Conservation (phyloP, 2,329 filamentous ascomycete genomes). For the Talaromyces verruculosus region DNA sequence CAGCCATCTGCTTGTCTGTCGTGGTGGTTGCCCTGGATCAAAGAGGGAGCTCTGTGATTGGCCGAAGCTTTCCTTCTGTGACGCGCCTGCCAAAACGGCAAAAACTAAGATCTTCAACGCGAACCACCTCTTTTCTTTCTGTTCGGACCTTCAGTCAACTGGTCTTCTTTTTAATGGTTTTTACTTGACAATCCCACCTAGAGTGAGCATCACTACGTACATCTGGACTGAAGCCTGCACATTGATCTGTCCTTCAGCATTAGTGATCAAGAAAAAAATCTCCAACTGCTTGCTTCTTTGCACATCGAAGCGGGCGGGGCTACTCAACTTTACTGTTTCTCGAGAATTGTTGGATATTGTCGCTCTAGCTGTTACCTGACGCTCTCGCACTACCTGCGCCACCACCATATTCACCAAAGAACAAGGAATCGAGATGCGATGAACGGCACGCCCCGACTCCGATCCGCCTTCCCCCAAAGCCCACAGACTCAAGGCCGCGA, state of each 20-base stretch:
- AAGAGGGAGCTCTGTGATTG: conserved; percentile 25
- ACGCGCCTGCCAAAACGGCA: conserved; percentile 22
- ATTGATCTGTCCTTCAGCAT: background rate
- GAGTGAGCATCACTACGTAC: background rate
- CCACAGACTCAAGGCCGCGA: conserved; percentile 53
- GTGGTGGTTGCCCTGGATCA: background rate
- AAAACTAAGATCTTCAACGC: background rate
- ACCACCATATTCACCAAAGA: background rate
- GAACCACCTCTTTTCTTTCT: background rate
- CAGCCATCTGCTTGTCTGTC: background rate
- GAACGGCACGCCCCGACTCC: conserved; percentile 78
- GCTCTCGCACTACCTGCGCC: background rate
- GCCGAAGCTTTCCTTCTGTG: conserved; percentile 24
- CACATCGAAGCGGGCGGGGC: conserved; percentile 15
- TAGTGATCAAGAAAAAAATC: background rate
- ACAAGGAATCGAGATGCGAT: conserved; percentile 61
- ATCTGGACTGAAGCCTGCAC: background rate
- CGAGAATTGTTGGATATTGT: background rate
- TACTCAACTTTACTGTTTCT: background rate
- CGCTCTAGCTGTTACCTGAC: background rate
- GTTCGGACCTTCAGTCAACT: background rate
- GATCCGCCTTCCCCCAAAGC: conserved; percentile 78
- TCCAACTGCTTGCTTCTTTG: background rate
- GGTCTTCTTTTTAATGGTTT: background rate
- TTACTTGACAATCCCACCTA: no score